Evolutionary conservation across 768 basidiomycete genomes (phyloP).

Genomic region (Boletus rufocinnamomeus): DNA sequence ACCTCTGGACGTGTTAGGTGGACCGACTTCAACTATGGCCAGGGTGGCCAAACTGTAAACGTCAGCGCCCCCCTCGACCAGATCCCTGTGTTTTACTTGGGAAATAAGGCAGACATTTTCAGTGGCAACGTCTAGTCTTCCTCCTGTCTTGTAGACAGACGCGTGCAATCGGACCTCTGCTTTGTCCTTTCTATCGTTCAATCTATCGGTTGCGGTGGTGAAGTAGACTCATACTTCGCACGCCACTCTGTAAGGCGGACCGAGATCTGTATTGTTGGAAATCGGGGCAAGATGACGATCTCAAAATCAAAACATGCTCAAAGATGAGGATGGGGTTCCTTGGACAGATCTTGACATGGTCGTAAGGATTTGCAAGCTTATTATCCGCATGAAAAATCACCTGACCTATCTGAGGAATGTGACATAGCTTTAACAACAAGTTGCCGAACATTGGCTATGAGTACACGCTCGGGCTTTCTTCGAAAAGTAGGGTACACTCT

Average conservation of each 20-base stretch:
- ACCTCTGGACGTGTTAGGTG: conserved; percentile 28
- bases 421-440: not conserved
- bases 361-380: not conserved
- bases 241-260: not conserved
- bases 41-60: not conserved
- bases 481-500: not conserved
- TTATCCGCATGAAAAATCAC: not conserved
- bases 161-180: not conserved
- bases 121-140: conserved; percentile 21
- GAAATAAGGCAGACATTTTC: conserved; percentile 34
- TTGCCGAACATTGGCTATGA: not conserved
- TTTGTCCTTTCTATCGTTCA: not conserved
- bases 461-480: not conserved
- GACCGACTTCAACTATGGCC: conserved; percentile 34
- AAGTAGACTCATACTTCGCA: not conserved
- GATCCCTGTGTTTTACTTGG: conserved; percentile 40
- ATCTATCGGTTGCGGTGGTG: too few species aligned
- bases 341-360: not conserved
- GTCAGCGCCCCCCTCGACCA: conserved; percentile 24
- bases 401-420: not conserved
- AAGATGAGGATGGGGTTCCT: not conserved
- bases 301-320: not conserved
- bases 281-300: not conserved
- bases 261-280: not conserved
- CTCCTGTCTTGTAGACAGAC: not conserved